Conservation (phyloP, 2,329 filamentous ascomycete species). For the Mycosphaerella sp. region DNA sequence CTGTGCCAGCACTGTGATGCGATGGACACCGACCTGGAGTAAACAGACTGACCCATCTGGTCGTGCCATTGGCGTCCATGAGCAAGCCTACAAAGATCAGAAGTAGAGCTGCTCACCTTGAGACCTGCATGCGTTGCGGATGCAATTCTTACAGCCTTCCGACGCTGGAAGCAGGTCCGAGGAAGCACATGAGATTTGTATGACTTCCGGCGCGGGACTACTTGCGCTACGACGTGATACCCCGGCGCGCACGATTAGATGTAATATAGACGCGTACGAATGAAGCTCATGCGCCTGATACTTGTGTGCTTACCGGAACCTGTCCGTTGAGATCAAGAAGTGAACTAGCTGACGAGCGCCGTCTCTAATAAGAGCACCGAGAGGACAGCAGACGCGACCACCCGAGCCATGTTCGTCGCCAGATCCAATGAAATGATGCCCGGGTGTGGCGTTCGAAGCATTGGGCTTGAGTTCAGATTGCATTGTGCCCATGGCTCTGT, state of each 20-base stretch:
- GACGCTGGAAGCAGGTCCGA: neutral
- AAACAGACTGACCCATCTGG: slow-evolving; percentile 94
- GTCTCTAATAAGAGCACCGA: no score
- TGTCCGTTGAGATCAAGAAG: no score
- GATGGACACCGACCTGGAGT: slow-evolving; percentile 97
- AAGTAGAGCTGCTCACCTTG: neutral
- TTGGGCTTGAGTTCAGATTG: no score
- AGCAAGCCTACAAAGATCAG: slow-evolving; percentile 30
- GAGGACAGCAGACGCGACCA: no score
- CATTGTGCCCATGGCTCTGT: no score
- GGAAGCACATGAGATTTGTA: neutral
- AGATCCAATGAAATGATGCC: no score
- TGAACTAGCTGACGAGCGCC: no score
- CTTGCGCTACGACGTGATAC: neutral
- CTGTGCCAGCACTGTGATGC: slow-evolving; percentile 87
- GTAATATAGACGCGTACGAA: neutral
- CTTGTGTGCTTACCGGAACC: no score
- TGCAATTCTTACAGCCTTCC: neutral
- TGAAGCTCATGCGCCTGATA: neutral
- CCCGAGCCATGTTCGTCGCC: no score
- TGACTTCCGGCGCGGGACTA: neutral
- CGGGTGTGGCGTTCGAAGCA: no score
- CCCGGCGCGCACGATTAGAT: slow-evolving; percentile 3
- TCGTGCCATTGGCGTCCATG: slow-evolving; percentile 44
- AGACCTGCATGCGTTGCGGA: neutral